Conservation (phyloP, 768 basidiomycete species). For the Lenzites betulinus region DNA sequence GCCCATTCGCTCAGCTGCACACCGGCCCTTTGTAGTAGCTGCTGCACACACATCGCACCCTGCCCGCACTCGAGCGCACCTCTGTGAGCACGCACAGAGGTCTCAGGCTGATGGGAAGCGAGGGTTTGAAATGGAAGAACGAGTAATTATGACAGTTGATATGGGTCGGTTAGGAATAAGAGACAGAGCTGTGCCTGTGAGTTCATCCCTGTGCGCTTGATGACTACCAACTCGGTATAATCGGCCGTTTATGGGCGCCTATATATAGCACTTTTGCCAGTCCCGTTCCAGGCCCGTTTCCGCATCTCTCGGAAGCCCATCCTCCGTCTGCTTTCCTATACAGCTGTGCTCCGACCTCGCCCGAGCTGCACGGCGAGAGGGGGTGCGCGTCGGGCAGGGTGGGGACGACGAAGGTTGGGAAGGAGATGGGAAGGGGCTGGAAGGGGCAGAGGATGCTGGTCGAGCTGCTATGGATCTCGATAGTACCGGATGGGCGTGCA, state of each 20-base stretch:
- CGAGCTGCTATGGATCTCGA: constrained; percentile 22
- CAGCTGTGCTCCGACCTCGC: constrained; percentile 5
- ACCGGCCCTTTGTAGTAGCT: not conserved
- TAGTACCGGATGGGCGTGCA: constrained; percentile 11
- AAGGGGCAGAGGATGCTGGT: not conserved
- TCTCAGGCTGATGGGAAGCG: constrained; percentile 10
- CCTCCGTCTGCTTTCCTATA: constrained; percentile 15
- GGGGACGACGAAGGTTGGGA: not conserved
- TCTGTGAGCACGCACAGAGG: not conserved
- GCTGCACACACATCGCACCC: not conserved
- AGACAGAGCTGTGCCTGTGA: constrained; percentile 33
- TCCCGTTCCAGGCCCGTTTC: not conserved
- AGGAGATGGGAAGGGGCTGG: constrained; percentile 5
- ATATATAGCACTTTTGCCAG: constrained; percentile 20
- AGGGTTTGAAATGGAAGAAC: constrained; percentile 3
- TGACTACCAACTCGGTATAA: constrained; percentile 22
- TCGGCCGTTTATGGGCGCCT: constrained; percentile 28
- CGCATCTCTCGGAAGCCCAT: constrained; percentile 1
- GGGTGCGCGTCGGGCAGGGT: not conserved
- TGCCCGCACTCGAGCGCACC: not conserved
- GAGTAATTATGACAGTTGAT: constrained; percentile 17
- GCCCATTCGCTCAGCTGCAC: constrained; percentile 3
- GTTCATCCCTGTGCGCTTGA: constrained; percentile 22
- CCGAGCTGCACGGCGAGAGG: too few species aligned
- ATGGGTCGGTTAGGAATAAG: constrained; percentile 16